These are phyloP conservation scores for Penicillium sp. DNA, from an alignment of 2,329 filamentous ascomycete species.

Conservation along the genomic window DNA sequence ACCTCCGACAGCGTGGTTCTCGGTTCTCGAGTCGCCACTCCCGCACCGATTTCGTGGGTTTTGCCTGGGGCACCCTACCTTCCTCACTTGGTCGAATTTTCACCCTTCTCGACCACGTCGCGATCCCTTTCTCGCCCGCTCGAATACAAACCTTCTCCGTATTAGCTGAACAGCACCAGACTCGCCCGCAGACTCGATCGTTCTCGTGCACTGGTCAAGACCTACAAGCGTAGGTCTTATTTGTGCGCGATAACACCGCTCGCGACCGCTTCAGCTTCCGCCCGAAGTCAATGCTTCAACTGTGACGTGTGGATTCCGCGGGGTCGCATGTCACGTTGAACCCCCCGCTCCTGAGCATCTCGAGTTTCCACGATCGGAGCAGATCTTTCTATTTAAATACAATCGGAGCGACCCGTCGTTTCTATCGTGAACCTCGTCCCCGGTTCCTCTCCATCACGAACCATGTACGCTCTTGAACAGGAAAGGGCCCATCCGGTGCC, in stretches of 20 bases:
- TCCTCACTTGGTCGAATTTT: constrained; percentile 9
- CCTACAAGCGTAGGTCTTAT: not conserved
- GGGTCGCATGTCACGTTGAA: constrained; percentile 28
- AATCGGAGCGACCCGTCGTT: constrained; percentile 13
- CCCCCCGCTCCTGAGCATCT: constrained; percentile 8
- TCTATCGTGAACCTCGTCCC: constrained; percentile 19
- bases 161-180: not conserved
- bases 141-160: not conserved
- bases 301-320: constrained; percentile 30
- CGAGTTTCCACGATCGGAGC: constrained; percentile 4
- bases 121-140: constrained; percentile 2
- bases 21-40: constrained; percentile 14
- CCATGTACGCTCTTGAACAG: constrained; percentile 43
- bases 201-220: not conserved
- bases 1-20: constrained; percentile 8
- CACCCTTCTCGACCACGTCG: constrained; percentile 4
- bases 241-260: constrained; percentile 4
- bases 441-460: constrained; percentile 30
- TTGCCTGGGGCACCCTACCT: constrained; percentile 10
- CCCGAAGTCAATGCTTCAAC: constrained; percentile 32
- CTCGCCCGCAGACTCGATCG: not conserved
- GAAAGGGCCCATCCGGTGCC: constrained; percentile 40
- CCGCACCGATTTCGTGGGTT: constrained; percentile 12
- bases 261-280: constrained; percentile 17
- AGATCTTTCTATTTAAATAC: constrained; percentile 4